phyloP scores from a whole-genome alignment of 2,329 filamentous ascomycete genomes.

The Hypoxylon sp. region DNA sequence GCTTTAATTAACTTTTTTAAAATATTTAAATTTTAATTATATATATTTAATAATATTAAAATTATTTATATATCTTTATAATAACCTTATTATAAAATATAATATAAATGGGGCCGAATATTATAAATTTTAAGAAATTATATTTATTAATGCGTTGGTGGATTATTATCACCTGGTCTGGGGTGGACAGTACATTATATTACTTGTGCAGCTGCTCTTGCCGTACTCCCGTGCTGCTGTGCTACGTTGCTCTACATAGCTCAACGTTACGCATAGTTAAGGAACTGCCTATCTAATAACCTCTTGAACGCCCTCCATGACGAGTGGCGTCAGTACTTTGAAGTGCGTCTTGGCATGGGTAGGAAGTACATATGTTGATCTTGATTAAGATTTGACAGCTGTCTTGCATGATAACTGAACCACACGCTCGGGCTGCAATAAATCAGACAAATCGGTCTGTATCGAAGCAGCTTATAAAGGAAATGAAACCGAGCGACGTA shows the following conservation, averaged over 20 bases:
- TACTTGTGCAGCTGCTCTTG: no score
- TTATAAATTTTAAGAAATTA: no score
- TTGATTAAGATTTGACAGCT: neutral
- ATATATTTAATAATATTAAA: no score
- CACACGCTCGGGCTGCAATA: slow-evolving; percentile 3
- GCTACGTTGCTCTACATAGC: slow-evolving; percentile 18
- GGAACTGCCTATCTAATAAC: slow-evolving; percentile 4
- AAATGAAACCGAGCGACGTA: slow-evolving; percentile 18
- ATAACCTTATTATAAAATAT: no score
- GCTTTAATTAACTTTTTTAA: no score
- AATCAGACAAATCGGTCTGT: neutral
- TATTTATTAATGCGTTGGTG: no score
- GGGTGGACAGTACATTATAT: slow-evolving; percentile 12
- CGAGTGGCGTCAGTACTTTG: slow-evolving; percentile 5
- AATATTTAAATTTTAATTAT: no score
- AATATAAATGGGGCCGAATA: no score
- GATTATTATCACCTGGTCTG: no score
- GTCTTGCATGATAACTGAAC: neutral
- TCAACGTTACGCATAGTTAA: slow-evolving; percentile 7
- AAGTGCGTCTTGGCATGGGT: neutral
- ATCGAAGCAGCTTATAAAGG: neutral
- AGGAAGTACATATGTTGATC: neutral
- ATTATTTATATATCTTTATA: no score
- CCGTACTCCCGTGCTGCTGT: neutral
- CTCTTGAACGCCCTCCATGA: slow-evolving; percentile 1